Conservation (phyloP, 2,329 filamentous ascomycete species). For the Paramyrothecium sp. region DNA sequence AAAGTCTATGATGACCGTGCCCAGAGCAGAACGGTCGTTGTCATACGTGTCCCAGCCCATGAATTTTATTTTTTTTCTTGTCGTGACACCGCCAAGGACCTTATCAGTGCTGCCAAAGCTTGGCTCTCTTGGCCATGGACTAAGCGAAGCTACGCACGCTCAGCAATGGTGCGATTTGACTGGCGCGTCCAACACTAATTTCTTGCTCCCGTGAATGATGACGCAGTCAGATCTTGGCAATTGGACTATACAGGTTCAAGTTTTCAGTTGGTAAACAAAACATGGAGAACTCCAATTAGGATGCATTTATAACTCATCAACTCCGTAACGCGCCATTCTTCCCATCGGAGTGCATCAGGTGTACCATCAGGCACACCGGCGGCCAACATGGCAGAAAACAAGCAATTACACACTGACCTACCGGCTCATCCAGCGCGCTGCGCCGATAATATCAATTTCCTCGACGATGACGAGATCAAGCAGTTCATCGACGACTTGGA, state of each 20-base stretch:
- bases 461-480: slow-evolving; percentile 48
- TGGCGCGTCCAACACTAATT: background rate
- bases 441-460: slow-evolving; percentile 24
- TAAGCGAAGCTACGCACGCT: background rate
- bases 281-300: background rate
- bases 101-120: no score
- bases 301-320: background rate
- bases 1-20: no score
- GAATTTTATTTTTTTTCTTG: no score
- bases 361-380: background rate
- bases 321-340: no score
- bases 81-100: no score
- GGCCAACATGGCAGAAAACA: background rate
- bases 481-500: slow-evolving; percentile 53
- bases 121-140: background rate
- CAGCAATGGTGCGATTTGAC: background rate
- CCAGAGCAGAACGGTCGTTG: no score
- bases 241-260: background rate
- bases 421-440: background rate
- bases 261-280: background rate
- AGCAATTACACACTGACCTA: background rate
- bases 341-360: no score
- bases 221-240: background rate
- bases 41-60: no score
- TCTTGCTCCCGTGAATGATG: background rate